Evolutionary conservation across 805 yeast genomes (phyloP).

Genomic region (Gaillardinia entomophila): DNA sequence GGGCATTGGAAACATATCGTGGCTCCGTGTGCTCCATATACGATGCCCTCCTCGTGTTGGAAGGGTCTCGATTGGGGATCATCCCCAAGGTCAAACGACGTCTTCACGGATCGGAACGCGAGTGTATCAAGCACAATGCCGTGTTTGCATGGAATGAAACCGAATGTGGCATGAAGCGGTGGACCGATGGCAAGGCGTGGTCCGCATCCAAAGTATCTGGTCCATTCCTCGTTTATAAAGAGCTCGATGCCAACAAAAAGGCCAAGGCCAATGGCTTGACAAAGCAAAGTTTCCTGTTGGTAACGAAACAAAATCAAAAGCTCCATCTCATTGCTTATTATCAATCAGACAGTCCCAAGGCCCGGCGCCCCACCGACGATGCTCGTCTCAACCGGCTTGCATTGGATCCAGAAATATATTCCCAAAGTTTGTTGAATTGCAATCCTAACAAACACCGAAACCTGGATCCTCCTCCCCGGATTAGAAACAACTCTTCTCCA

Average conservation of each 20-base stretch:
- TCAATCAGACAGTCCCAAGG: slow-evolving; percentile 5
- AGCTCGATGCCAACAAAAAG: slow-evolving; percentile 39
- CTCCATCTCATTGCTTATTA: slow-evolving; percentile 58
- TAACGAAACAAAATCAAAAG: slow-evolving; percentile 47
- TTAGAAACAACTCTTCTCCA: too few relatives aligned
- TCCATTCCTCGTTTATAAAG: slow-evolving; percentile 47
- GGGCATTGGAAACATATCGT: slow-evolving; percentile 50
- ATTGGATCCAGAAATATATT: slow-evolving; percentile 16
- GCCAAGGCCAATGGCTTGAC: slow-evolving; percentile 47
- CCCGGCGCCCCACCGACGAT: slow-evolving; percentile 18
- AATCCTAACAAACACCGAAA: too few relatives aligned
- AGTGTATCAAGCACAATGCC: slow-evolving; percentile 48
- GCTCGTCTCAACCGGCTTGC: slow-evolving; percentile 14
- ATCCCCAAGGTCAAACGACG: slow-evolving; percentile 58
- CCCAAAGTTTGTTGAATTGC: slow-evolving; percentile 11
- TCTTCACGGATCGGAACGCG: slow-evolving; percentile 50
- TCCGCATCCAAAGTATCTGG: slow-evolving; percentile 66
- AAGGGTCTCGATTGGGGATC: slow-evolving; percentile 53
- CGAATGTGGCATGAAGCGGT: slow-evolving; percentile 65
- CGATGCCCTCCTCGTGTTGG: slow-evolving; percentile 62
- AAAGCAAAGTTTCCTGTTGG: slow-evolving; percentile 59
- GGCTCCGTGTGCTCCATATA: slow-evolving; percentile 52
- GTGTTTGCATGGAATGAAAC: slow-evolving; percentile 70
- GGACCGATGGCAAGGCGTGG: slow-evolving; percentile 80
- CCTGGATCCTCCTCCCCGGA: too few relatives aligned